Conservation (phyloP, 2,329 filamentous ascomycete species). For the Pyricularia sp. region DNA sequence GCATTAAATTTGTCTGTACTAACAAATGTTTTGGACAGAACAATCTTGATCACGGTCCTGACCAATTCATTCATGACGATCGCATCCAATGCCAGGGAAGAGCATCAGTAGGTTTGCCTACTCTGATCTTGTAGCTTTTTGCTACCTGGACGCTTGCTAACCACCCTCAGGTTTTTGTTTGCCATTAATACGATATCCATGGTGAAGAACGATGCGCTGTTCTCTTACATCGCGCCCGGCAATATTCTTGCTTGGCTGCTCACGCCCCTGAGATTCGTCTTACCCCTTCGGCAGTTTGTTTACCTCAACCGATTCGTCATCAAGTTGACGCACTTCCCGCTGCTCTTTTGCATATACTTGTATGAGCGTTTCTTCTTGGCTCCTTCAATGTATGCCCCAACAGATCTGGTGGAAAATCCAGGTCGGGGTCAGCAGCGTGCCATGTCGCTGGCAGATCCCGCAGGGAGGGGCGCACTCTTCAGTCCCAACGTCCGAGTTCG, state of each 20-base stretch:
- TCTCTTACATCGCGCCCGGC: conserved; percentile 83
- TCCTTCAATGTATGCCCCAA: conserved; percentile 64
- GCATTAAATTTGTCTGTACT: neutral
- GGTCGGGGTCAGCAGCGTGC: conserved; percentile 34
- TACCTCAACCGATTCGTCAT: conserved; percentile 81
- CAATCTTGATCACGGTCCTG: conserved; percentile 87
- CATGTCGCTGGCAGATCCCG: conserved; percentile 45
- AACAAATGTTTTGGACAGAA: conserved; percentile 27
- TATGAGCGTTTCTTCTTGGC: conserved; percentile 77
- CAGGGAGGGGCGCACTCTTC: conserved; percentile 50
- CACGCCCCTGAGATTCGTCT: conserved; percentile 66
- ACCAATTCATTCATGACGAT: conserved; percentile 96
- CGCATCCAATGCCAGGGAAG: conserved; percentile 83
- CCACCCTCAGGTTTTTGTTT: conserved; percentile 56
- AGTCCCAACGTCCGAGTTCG: conserved; percentile 59
- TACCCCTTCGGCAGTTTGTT: conserved; percentile 72
- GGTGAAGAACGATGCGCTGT: conserved; percentile 95
- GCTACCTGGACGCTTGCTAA: neutral
- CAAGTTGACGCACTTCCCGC: conserved; percentile 78
- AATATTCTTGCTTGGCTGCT: conserved; percentile 87
- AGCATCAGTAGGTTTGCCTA: conserved; percentile 49
- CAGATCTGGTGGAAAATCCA: conserved; percentile 68
- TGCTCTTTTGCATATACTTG: conserved; percentile 72
- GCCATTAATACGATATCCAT: conserved; percentile 95
- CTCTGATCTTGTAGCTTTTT: neutral